A percentile compares a stretch with the other conserved stretches of the same genome.
Evolutionary conservation across 805 yeast genomes (phyloP).

Genomic region (Candida palmyrensis): DNA sequence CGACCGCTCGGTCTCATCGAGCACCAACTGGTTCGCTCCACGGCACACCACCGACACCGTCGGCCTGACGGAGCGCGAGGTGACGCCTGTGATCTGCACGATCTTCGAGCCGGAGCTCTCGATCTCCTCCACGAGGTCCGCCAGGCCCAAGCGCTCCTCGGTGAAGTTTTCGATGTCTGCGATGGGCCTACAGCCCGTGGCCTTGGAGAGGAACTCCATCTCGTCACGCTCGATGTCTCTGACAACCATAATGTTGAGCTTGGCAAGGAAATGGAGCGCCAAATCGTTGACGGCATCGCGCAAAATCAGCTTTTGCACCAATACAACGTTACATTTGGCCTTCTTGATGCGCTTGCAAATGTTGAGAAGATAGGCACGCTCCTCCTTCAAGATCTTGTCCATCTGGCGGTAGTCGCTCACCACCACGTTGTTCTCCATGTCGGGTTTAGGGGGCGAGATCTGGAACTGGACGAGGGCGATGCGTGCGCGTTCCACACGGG

Average conservation of each 20-base stretch:
- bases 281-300: slow-evolving; percentile 94
- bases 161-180: slow-evolving; percentile 92
- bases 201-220: slow-evolving; percentile 78
- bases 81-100: slow-evolving; percentile 79
- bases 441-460: slow-evolving; percentile 95
- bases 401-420: slow-evolving; percentile 98
- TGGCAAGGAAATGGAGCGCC: slow-evolving; percentile 90
- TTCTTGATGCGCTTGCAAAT: slow-evolving; percentile 95
- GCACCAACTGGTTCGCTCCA: slow-evolving; percentile 86
- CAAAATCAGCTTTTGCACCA: slow-evolving; percentile 88
- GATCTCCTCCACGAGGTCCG: slow-evolving; percentile 87
- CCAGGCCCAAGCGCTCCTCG: slow-evolving; percentile 88
- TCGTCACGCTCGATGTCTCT: slow-evolving; percentile 96
- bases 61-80: slow-evolving; percentile 46
- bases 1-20: slow-evolving; percentile 97
- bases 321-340: slow-evolving; percentile 89
- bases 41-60: slow-evolving; percentile 90
- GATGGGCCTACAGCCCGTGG: slow-evolving; percentile 91
- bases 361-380: slow-evolving; percentile 89
- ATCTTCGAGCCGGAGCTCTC: slow-evolving; percentile 88
- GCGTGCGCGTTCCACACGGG: slow-evolving; percentile 88
- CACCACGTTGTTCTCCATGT: slow-evolving; percentile 94
- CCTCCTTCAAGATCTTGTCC: slow-evolving; percentile 98
- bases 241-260: slow-evolving; percentile 88
- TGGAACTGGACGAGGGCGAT: slow-evolving; percentile 91